These are phyloP conservation scores for Stephanodiscus triporus DNA, from an alignment of 108 stramenopile genomes.

Conservation along the genomic window DNA sequence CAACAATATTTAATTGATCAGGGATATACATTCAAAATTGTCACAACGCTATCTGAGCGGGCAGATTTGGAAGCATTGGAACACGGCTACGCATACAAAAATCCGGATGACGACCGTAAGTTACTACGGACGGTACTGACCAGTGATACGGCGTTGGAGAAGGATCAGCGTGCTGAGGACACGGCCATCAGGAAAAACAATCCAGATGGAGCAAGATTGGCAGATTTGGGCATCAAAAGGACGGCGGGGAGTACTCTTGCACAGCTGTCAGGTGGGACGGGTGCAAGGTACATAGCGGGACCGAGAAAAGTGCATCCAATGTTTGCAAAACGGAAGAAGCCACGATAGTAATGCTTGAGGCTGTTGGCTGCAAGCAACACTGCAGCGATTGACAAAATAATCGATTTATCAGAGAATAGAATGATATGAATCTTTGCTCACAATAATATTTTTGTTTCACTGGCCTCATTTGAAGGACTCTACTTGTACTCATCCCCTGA, in stretches of 20 bases:
- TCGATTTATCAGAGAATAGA: too few species aligned
- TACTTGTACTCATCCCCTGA: too few species aligned
- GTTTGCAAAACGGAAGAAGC: constrained; percentile 72
- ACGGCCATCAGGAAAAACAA: constrained; percentile 91
- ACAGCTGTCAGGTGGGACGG: constrained; percentile 75
- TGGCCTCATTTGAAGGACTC: too few species aligned
- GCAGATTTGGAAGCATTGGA: constrained; percentile 74
- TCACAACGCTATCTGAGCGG: constrained; percentile 84
- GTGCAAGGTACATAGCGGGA: constrained; percentile 67
- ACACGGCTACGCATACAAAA: constrained; percentile 73
- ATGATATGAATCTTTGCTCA: too few species aligned
- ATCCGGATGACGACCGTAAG: constrained; percentile 73
- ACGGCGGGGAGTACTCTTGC: constrained; percentile 77
- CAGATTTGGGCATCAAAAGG: constrained; percentile 77
- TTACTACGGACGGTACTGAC: constrained; percentile 74
- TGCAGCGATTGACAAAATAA: too few species aligned
- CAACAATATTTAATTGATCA: constrained; percentile 95
- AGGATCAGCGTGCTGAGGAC: constrained; percentile 86
- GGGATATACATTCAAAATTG: constrained; percentile 99
- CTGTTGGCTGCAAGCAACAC: constrained; percentile 13
- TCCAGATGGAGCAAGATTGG: constrained; percentile 80
- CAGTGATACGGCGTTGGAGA: constrained; percentile 79
- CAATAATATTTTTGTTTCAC: too few species aligned
- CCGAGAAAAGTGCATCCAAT: constrained; percentile 80
- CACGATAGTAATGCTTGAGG: constrained; percentile 10